Base-by-base conservation (phyloP, 225 moss, liverwort and hornwort genomes). In the Physcomitrium patens region DNA sequence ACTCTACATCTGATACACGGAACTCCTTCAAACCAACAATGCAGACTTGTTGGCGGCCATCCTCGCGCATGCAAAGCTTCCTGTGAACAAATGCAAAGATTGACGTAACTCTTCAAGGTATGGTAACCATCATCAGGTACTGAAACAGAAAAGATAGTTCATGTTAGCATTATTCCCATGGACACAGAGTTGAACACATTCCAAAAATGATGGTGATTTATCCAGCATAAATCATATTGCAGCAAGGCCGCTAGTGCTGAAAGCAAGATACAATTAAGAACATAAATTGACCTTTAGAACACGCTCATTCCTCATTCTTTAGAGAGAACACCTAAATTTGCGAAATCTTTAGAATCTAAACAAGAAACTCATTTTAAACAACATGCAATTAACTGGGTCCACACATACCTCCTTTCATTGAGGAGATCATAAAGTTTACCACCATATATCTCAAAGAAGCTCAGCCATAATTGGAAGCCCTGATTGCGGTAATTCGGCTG, bases 401-500 rank as follows among this genome's bases (percentile, higher is more conserved):
- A 82, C 78, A 83, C 84, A 47, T 44, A 99, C 97, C 97, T 99
- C 81, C 97, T 89, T 68, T 99, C 97, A 78, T 95, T 99, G 64
- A 99, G 83, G 71, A 99, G 93, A 84, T 99, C 97, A 80, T 94
- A 99, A 66, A 99, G 91, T 86, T 99, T 99, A 78, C 97, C 97
- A 78, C 97, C 97, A 70, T 99, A 99, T 71, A 99, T 99, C 88
- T 99, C 97, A 86, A 99, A 99, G 85, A 95, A 99, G 71, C 97
- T 99, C 79, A 99, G 94, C 97, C 97, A 99, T 72, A 99, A 81
- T 71, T 99, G 94, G 78, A 93, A 86, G 54, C 93, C 93, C 84
- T 99, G 91, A 67, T 87, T 90, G 69, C 92, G 90, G 67, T 95
- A 79, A 42, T 73, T 81, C 71, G 97, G 87, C 81, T 91, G 94